Evolutionary conservation across 345 rosid species (phyloP).

Genomic region (Murraya paniculata): DNA sequence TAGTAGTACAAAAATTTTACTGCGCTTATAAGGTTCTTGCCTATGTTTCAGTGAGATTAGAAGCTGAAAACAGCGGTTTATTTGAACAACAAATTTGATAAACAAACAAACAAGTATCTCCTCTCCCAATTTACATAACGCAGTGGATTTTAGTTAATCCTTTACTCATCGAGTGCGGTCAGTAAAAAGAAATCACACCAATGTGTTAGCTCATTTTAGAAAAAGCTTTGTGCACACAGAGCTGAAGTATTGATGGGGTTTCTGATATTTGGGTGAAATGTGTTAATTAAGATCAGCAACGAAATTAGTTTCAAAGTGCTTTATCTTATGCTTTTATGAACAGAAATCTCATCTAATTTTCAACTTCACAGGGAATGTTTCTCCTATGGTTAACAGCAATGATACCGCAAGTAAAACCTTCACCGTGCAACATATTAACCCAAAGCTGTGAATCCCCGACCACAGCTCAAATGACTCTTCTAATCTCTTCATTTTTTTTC

Average conservation of each 20-base stretch:
- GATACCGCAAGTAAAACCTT: slow-evolving; percentile 58
- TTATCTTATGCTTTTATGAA: background rate
- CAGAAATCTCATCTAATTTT: background rate
- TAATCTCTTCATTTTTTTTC: slow-evolving; percentile 43
- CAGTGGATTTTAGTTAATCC: background rate
- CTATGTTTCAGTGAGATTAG: background rate
- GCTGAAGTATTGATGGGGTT: background rate
- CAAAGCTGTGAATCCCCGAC: slow-evolving; percentile 48
- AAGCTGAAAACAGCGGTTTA: background rate
- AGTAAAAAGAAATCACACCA: background rate
- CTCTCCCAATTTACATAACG: background rate
- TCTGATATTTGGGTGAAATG: background rate
- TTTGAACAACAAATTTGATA: background rate
- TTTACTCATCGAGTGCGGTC: background rate
- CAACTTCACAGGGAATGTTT: slow-evolving; percentile 52
- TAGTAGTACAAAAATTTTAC: background rate
- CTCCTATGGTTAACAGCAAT: slow-evolving; percentile 72
- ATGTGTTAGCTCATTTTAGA: background rate
- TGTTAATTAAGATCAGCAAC: background rate
- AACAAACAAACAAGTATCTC: background rate
- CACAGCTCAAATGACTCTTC: slow-evolving; percentile 43
- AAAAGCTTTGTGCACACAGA: background rate
- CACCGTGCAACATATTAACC: slow-evolving; percentile 31
- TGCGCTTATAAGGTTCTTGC: background rate
- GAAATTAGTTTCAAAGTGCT: background rate